Evolutionary conservation across 768 basidiomycete species (phyloP).

Genomic region (Peribolospora kevripleyi): DNA sequence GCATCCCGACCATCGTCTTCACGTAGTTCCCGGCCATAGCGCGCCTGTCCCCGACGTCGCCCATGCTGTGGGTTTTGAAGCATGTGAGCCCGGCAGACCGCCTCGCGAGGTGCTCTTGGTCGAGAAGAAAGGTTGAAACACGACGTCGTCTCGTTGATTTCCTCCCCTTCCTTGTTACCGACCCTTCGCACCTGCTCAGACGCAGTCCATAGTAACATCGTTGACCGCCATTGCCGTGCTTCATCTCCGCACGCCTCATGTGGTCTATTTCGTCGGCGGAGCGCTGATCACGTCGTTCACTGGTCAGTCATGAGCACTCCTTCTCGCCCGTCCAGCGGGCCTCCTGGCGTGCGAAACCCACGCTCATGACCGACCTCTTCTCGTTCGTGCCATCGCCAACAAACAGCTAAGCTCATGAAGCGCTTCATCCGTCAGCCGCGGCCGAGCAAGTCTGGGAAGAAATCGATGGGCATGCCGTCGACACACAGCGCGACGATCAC

Average conservation of each 20-base stretch:
- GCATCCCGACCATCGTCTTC: too few relatives aligned
- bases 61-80: too few relatives aligned
- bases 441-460: slow-evolving; percentile 17
- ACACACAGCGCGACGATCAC: slow-evolving; percentile 24
- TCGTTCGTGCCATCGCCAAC: not conserved
- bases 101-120: too few relatives aligned
- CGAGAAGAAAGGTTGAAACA: too few relatives aligned
- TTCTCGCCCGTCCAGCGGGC: not conserved
- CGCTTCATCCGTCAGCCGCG: slow-evolving; percentile 18
- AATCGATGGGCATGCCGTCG: slow-evolving; percentile 26
- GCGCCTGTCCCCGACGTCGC: too few relatives aligned
- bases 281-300: slow-evolving; percentile 19
- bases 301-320: slow-evolving; percentile 13
- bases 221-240: slow-evolving; percentile 17
- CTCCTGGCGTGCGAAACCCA: not conserved
- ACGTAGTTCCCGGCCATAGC: too few relatives aligned
- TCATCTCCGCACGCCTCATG: slow-evolving; percentile 19
- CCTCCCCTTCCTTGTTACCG: too few relatives aligned
- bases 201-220: slow-evolving; percentile 10
- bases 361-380: not conserved
- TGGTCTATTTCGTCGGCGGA: slow-evolving; percentile 19
- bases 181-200: too few relatives aligned
- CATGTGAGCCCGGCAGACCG: too few relatives aligned
- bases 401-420: slow-evolving; percentile 22
- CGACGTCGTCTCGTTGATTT: too few relatives aligned